Conservation (phyloP, 495 filamentous ascomycete species). For the Aspergillus wentii region DNA sequence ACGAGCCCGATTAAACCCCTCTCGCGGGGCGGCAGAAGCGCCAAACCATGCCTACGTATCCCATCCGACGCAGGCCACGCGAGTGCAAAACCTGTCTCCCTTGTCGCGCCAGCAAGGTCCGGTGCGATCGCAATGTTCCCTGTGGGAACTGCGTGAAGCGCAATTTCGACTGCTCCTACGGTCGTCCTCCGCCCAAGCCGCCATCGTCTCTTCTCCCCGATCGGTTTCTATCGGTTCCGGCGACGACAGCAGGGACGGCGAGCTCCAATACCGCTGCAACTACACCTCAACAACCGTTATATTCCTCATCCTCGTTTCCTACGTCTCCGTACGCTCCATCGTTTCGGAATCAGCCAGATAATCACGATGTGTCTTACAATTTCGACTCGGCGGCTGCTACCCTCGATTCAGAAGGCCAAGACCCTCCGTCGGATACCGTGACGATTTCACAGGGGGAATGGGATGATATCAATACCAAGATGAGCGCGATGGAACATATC, state of each 20-base stretch:
- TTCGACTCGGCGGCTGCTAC: not conserved
- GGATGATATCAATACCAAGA: slow-evolving; percentile 42
- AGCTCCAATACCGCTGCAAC: not conserved
- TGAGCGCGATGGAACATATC: slow-evolving; percentile 41
- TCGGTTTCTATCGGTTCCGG: not conserved
- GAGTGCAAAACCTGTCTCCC: slow-evolving; percentile 46
- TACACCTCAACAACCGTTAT: not conserved
- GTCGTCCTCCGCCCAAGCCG: slow-evolving; percentile 48
- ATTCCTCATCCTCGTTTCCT: no score
- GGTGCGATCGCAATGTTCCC: slow-evolving; percentile 68
- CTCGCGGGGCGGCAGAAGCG: slow-evolving; percentile 14
- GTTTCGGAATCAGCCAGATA: not conserved
- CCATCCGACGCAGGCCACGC: slow-evolving; percentile 41
- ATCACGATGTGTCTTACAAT: not conserved
- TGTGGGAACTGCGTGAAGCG: slow-evolving; percentile 72
- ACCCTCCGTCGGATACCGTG: slow-evolving; percentile 23
- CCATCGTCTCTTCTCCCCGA: slow-evolving; percentile 8
- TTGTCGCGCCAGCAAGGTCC: slow-evolving; percentile 49
- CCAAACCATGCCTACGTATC: slow-evolving; percentile 30
- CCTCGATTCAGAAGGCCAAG: slow-evolving; percentile 1
- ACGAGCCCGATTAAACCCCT: no score
- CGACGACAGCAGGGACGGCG: not conserved
- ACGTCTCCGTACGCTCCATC: no score
- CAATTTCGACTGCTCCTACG: slow-evolving; percentile 66
- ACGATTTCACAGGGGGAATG: slow-evolving; percentile 38